Percentiles rank a stretch among this genome's conserved stretches.
These are phyloP conservation scores for Parmelia sp. DNA, from an alignment of 495 filamentous ascomycete genomes.

Conservation along the genomic window DNA sequence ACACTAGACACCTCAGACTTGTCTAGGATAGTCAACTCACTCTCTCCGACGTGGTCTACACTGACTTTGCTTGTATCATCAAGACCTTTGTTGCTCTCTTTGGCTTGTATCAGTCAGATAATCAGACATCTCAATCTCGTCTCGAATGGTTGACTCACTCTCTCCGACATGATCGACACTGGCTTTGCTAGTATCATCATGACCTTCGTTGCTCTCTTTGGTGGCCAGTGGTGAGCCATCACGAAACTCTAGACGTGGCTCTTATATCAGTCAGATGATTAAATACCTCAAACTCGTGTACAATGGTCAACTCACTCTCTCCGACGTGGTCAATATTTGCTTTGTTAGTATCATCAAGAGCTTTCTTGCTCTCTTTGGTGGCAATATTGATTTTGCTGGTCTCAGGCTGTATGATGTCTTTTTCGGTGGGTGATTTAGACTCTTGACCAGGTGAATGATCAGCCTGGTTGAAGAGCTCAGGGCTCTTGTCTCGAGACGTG, in stretches of 20 bases:
- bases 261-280: background rate
- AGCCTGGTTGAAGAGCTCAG: background rate
- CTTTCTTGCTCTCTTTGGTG: too few relatives aligned
- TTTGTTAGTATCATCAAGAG: background rate
- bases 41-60: background rate
- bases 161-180: background rate
- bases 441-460: background rate
- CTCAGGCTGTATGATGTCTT: background rate
- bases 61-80: too few relatives aligned
- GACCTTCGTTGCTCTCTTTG: too few relatives aligned
- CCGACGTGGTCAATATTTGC: background rate
- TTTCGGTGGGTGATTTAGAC: background rate
- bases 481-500: background rate
- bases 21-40: background rate
- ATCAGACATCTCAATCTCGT: background rate
- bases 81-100: too few relatives aligned
- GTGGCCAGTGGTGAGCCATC: background rate
- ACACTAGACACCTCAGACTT: background rate
- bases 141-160: background rate
- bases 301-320: background rate
- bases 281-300: background rate
- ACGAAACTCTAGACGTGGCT: background rate
- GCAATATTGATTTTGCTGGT: background rate
- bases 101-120: background rate
- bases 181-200: too few relatives aligned